Percentiles rank a stretch among this genome's conserved stretches.
Evolutionary conservation across 768 basidiomycete species (phyloP).

Genomic region (Asterophora lycoperdoides): DNA sequence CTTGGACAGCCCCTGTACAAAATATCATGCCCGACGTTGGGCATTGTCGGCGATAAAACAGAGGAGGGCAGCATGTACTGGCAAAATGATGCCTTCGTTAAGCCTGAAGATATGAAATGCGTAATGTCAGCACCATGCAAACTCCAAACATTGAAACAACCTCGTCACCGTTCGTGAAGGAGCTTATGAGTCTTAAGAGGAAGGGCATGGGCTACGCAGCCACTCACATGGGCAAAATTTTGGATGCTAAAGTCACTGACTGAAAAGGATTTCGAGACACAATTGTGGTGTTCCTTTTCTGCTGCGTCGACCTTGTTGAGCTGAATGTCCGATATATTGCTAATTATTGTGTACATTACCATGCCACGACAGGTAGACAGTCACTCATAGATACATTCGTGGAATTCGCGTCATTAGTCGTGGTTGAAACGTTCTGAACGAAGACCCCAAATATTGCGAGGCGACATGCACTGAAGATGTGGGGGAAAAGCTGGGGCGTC

Average conservation of each 20-base stretch:
- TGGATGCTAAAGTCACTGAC: conserved; percentile 25
- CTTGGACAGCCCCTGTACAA: conserved; percentile 19
- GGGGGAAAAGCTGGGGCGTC: too few species aligned
- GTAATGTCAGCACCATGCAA: conserved; percentile 12
- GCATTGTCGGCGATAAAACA: conserved; percentile 18
- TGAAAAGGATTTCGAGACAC: conserved; percentile 22
- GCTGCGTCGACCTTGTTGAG: too few species aligned
- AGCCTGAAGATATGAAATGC: conserved; percentile 17
- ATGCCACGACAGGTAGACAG: too few species aligned
- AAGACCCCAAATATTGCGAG: too few species aligned
- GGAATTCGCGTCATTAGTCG: too few species aligned
- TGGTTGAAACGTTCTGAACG: too few species aligned
- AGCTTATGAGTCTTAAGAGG: conserved; percentile 31
- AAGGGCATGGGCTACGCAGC: conserved; percentile 33
- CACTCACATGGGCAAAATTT: conserved; percentile 39
- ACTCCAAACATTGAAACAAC: conserved; percentile 34
- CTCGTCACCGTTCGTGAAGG: conserved; percentile 31
- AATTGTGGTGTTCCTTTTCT: not conserved
- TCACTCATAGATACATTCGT: too few species aligned
- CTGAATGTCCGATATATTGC: too few species aligned
- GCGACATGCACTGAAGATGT: too few species aligned
- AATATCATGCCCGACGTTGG: conserved; percentile 32
- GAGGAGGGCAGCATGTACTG: conserved; percentile 10
- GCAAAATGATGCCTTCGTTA: conserved; percentile 30
- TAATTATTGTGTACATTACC: too few species aligned